A percentile compares a stretch with the other conserved stretches of the same genome.
These are phyloP conservation scores for Trichophyton simii DNA, from an alignment of 2,329 filamentous ascomycete species.

Conservation along the genomic window DNA sequence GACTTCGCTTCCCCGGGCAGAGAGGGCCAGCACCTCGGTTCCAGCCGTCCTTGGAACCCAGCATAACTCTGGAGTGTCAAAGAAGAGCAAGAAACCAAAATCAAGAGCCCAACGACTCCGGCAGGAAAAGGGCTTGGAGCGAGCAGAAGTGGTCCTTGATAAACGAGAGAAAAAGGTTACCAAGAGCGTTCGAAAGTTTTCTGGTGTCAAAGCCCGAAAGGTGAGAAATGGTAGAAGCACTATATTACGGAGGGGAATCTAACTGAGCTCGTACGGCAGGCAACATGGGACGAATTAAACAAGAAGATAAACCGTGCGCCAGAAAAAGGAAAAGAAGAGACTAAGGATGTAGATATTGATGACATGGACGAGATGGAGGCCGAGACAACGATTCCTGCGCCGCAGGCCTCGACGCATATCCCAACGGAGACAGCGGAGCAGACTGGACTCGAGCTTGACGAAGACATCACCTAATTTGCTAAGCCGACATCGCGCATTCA, in stretches of 20 bases:
- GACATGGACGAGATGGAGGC: constrained; percentile 9
- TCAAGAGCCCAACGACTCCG: constrained; percentile 43
- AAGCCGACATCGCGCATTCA: constrained; percentile 5
- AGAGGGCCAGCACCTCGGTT: constrained; percentile 27
- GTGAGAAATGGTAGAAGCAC: constrained; percentile 15
- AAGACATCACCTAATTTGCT: constrained; percentile 32
- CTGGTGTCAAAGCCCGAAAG: constrained; percentile 37
- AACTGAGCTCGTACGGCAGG: constrained; percentile 7
- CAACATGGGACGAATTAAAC: constrained; percentile 15
- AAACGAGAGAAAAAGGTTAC: constrained; percentile 44
- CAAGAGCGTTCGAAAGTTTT: constrained; percentile 39
- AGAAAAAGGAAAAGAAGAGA: constrained; percentile 5
- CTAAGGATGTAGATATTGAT: constrained; percentile 6
- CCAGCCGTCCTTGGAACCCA: constrained; percentile 39
- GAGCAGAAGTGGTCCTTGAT: constrained; percentile 42
- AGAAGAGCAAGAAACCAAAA: constrained; percentile 37
- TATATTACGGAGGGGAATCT: constrained; percentile 7
- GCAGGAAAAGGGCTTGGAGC: constrained; percentile 43
- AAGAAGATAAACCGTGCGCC: constrained; percentile 5
- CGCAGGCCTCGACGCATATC: constrained; percentile 13
- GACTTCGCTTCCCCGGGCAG: constrained; percentile 30
- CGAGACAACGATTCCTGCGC: constrained; percentile 3
- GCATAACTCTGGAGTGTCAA: constrained; percentile 40
- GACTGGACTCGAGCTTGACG: constrained; percentile 26
- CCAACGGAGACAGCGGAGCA: constrained; percentile 15